Conservation (phyloP, 2,329 filamentous ascomycete genomes). For the Colletotrichum euphorbiae region DNA sequence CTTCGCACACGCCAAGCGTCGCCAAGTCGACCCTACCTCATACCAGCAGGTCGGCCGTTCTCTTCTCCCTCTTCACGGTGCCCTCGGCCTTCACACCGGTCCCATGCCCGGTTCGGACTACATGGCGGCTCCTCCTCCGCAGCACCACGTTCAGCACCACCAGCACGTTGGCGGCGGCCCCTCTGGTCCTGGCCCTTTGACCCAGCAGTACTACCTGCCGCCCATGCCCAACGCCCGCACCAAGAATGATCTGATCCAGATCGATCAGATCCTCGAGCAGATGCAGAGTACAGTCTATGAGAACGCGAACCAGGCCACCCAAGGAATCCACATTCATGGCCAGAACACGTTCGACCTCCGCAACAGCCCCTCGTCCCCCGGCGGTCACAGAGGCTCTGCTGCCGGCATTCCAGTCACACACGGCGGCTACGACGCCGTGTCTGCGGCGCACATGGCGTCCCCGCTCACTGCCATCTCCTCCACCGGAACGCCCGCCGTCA, state of each 20-base stretch:
- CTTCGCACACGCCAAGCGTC: slow-evolving; percentile 91
- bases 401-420: slow-evolving; percentile 49
- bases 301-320: slow-evolving; percentile 84
- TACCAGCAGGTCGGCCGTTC: slow-evolving; percentile 93
- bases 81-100: slow-evolving; percentile 71
- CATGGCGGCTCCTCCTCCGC: slow-evolving; percentile 53
- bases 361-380: slow-evolving; percentile 65
- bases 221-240: slow-evolving; percentile 89
- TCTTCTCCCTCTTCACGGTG: slow-evolving; percentile 82
- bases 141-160: slow-evolving; percentile 40
- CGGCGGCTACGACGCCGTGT: slow-evolving; percentile 56
- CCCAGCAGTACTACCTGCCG: slow-evolving; percentile 88
- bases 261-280: slow-evolving; percentile 94
- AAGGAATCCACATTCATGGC: slow-evolving; percentile 80
- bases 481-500: slow-evolving; percentile 79
- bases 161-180: slow-evolving; percentile 66
- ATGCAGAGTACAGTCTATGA: slow-evolving; percentile 98
- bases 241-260: slow-evolving; percentile 92
- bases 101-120: slow-evolving; percentile 64
- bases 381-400: slow-evolving; percentile 52
- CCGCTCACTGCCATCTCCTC: slow-evolving; percentile 70
- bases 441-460: slow-evolving; percentile 69
- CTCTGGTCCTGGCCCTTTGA: slow-evolving; percentile 67
- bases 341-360: slow-evolving; percentile 73
- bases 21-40: slow-evolving; percentile 88